Evolutionary conservation across 164 flowering plant species (phyloP), one percentile per base, ranked within the genome.

Genomic region (Vitis rupestris): DNA sequence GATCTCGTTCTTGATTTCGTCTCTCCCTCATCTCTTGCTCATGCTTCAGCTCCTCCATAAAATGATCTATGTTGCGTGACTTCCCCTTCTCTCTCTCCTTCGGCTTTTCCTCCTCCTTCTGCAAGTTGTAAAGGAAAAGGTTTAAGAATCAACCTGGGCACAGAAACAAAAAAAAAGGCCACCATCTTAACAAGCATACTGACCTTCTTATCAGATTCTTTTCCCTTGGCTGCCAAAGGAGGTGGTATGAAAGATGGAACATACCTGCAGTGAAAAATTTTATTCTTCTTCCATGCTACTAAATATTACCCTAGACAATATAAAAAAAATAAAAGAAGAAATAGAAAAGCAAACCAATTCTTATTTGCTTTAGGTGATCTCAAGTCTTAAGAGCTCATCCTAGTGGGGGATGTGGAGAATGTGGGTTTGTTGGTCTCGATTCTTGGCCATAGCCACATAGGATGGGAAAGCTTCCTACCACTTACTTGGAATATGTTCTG

Each of bases 241-340:
- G 98, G 97, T 61, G 99, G 99, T 70, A 95, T 59, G 71, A 93
- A 94, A 59, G 99, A 95, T 65, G 99, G 99, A 61, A 95, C 98
- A 85, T 95, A 95, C 84, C 99, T 95, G 96, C 80, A 78, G 73
- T 52, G 62, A 51, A 47, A 56, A 59, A 27, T 30, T 56, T 48
- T 63, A 70, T 59, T 66, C 54, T 74, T 70, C 70, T 69, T 63
- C 70, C 72, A 66, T 27, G 55, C 55, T 8, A 70, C 61, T 8
- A 59, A 56, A 64, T 55, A 1, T 50, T 51, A 7, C 3, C 16
- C 37, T 12, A 4, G 54, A 14, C 52, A 16, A 8, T 3, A 31
- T 1, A 52, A n/a, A 37, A 57, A 31, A 11, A 9, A 65, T 27
- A 14, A n/a, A n/a, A 1, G 16, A n/a, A 9, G 2, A 23, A 13